Percentiles rank a stretch among this genome's conserved stretches.
These are phyloP conservation scores for Solanum okadae DNA, from an alignment of 257 asterid species.

Conservation along the genomic window DNA sequence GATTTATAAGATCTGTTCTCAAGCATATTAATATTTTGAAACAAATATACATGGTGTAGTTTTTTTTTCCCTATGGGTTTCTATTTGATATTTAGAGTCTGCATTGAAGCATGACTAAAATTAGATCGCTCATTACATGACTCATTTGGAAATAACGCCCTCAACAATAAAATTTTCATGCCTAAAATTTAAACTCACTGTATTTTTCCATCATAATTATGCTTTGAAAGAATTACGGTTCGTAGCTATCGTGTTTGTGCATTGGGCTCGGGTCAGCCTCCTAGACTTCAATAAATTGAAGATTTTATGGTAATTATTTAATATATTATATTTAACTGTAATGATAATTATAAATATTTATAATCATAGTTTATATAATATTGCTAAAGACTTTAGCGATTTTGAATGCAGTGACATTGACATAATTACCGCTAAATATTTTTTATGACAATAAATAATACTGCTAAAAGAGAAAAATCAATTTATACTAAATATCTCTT, in stretches of 20 bases:
- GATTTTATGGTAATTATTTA: no score
- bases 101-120: accelerated
- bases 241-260: neutral
- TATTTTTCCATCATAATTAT: neutral
- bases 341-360: no score
- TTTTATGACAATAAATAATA: neutral
- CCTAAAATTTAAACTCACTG: accelerated
- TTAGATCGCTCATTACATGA: accelerated
- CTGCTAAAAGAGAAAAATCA: neutral
- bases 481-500: neutral
- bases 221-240: neutral
- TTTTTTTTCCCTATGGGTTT: neutral
- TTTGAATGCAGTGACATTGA: no score
- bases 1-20: neutral
- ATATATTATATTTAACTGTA: no score
- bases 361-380: no score
- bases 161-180: accelerated
- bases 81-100: neutral
- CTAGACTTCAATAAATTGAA: neutral
- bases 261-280: neutral
- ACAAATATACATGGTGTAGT: neutral
- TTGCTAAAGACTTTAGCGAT: neutral
- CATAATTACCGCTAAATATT: accelerated
- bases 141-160: accelerated
- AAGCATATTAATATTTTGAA: neutral